Evolutionary conservation across 345 rosid species (phyloP), one percentile per base, ranked within the genome.

Genomic region (Moricandia moricandioides): DNA sequence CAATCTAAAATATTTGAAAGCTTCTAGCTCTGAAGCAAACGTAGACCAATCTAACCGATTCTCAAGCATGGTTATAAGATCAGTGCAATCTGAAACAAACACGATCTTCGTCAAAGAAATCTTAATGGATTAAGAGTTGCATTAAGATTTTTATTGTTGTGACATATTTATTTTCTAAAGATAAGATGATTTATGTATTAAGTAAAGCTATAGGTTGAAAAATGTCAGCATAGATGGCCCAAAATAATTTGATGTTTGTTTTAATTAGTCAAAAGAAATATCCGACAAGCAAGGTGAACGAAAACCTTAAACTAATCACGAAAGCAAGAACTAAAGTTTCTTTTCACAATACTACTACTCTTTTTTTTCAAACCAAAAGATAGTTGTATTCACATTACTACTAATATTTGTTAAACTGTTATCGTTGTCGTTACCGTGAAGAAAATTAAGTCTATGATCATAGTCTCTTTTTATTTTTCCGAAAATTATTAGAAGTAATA

Each of bases 261-360:
- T 72, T 16, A 45, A 71, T 59, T 78, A 72, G 81, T 72, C 77
- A 67, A 78, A 78, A 66, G 73, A 72, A 52, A 78, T 58, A 2
- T 78, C 81, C 73, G 64, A 78, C 77, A 78, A 78, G 77, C 73
- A 72, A 78, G 77, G 81, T 72, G 69, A 72, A 67, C 51, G 47
- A 31, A 35, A 77, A 72, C 73, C 81, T 78, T 72, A 72, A 72
- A 72, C 49, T 72, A 78, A 78, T 78, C 77, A 60, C 33, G 62
- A 52, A 78, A 71, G 30, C 69, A 65, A 71, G 49, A 65, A 49
- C 58, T 34, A 65, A 65, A 65, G 66, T 77, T 71, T 43, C 24
- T 56, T 55, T 70, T 77, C 71, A 64, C 76, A 77, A 17, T 77
- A 64, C 18, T 63, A 55, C 52, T 55, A 70, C 24, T 21, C 24